Percentiles rank a stretch among this genome's conserved stretches.
phyloP scores from a whole-genome alignment of 345 rosid species.

The Lenwebbia sp. region DNA sequence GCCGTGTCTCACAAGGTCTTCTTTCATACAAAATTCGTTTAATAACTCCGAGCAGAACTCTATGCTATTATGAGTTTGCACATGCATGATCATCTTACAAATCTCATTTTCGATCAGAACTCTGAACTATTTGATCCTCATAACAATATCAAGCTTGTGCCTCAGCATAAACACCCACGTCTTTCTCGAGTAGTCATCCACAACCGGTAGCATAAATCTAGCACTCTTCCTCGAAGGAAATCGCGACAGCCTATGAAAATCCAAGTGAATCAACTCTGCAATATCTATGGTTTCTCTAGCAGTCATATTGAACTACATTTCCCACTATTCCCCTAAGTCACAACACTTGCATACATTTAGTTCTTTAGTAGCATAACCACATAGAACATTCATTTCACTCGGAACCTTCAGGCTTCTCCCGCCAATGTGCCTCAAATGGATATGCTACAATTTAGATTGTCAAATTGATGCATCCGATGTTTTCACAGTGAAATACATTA shows the following conservation, averaged over 20 bases:
- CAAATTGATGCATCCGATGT: background rate
- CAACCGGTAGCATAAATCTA: background rate
- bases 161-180: too few relatives aligned
- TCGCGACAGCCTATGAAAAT: rapidly evolving
- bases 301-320: background rate
- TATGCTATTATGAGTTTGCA: background rate
- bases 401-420: too few relatives aligned
- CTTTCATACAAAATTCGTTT: background rate
- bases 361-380: background rate
- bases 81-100: rapidly evolving
- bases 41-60: background rate
- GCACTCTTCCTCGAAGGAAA: background rate
- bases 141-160: background rate
- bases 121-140: rapidly evolving
- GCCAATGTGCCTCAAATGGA: rapidly evolving
- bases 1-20: too few relatives aligned
- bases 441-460: rapidly evolving
- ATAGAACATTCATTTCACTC: background rate
- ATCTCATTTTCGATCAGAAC: rapidly evolving
- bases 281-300: background rate
- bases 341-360: background rate
- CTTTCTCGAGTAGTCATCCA: background rate
- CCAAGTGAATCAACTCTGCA: background rate
- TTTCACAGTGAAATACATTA: rapidly evolving
- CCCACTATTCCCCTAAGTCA: background rate